A percentile compares a stretch with the other conserved stretches of the same genome.
Evolutionary conservation across 176 grass and related monocot genomes (phyloP).

Genomic region (Bothriochloa decipiens): DNA sequence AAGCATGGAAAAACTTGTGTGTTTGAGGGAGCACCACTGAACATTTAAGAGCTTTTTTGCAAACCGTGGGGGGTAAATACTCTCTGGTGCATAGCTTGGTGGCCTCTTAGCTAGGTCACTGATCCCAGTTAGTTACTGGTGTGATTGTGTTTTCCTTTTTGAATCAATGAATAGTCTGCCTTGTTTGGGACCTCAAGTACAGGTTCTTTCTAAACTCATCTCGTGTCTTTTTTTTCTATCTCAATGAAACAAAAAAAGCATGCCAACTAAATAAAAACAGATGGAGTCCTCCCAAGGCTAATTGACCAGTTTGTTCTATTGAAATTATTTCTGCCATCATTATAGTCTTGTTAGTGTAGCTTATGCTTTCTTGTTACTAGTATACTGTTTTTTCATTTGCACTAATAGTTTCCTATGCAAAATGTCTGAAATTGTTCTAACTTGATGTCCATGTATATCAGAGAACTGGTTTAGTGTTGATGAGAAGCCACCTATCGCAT

Average conservation of each 20-base stretch:
- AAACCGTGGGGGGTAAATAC: too few relatives aligned
- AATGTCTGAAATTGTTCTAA: constrained; percentile 9
- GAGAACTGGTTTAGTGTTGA: constrained; percentile 80
- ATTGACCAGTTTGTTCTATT: neutral
- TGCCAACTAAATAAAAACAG: neutral
- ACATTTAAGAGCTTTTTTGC: too few relatives aligned
- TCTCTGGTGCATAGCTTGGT: too few relatives aligned
- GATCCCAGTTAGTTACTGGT: too few relatives aligned
- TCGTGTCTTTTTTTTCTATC: too few relatives aligned
- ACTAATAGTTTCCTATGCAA: neutral
- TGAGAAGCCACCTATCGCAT: constrained; percentile 75
- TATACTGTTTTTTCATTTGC: neutral
- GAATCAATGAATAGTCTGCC: too few relatives aligned
- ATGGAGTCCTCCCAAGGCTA: neutral
- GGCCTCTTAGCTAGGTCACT: too few relatives aligned
- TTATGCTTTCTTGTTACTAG: constrained; percentile 1
- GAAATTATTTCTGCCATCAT: neutral
- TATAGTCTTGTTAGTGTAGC: neutral
- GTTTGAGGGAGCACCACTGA: too few relatives aligned
- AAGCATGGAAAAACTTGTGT: too few relatives aligned
- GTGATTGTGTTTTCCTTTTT: too few relatives aligned
- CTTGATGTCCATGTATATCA: constrained; percentile 49
- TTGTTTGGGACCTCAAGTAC: too few relatives aligned
- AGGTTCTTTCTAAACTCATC: too few relatives aligned
- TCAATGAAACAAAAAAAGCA: neutral